A percentile compares a stretch with the other conserved stretches of the same genome.
Evolutionary conservation across 148 eudicot genomes (phyloP).

Genomic region (Agrostemma githago): DNA sequence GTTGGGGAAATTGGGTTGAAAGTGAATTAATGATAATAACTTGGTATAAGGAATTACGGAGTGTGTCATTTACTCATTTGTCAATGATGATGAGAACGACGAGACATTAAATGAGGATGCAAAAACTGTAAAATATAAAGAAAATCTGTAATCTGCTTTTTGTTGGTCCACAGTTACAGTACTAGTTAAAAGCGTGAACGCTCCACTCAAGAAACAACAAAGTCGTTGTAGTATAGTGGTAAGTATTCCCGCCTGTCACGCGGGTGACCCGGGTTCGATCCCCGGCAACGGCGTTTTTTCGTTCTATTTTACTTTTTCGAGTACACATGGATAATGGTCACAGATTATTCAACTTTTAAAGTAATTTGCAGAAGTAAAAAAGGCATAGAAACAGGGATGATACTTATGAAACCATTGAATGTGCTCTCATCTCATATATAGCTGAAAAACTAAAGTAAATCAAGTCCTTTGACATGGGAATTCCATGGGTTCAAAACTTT

Average conservation of each 20-base stretch:
- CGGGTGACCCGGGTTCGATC: conserved; percentile 99
- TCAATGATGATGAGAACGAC: background rate
- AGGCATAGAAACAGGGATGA: background rate
- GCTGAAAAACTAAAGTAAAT: background rate
- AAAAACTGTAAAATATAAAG: background rate
- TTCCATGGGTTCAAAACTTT: background rate
- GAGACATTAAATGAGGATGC: background rate
- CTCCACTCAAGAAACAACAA: background rate
- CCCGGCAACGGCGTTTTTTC: conserved; percentile 77
- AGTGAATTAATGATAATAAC: too few species aligned
- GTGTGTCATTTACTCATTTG: background rate
- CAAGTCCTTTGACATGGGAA: conserved; percentile 4
- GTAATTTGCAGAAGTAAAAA: background rate
- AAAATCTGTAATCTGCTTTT: background rate
- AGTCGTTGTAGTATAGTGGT: conserved; percentile 99
- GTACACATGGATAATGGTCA: too few species aligned
- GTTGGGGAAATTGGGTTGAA: too few species aligned
- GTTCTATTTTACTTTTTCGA: background rate
- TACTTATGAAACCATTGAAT: conserved; percentile 21
- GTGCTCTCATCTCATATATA: background rate
- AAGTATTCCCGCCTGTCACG: conserved; percentile 99
- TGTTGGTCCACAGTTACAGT: background rate
- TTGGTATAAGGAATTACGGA: background rate
- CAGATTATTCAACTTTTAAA: background rate
- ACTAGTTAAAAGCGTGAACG: too few species aligned